These are phyloP conservation scores for Diaporthe amygdali DNA, from an alignment of 2,329 filamentous ascomycete genomes.

Conservation along the genomic window DNA sequence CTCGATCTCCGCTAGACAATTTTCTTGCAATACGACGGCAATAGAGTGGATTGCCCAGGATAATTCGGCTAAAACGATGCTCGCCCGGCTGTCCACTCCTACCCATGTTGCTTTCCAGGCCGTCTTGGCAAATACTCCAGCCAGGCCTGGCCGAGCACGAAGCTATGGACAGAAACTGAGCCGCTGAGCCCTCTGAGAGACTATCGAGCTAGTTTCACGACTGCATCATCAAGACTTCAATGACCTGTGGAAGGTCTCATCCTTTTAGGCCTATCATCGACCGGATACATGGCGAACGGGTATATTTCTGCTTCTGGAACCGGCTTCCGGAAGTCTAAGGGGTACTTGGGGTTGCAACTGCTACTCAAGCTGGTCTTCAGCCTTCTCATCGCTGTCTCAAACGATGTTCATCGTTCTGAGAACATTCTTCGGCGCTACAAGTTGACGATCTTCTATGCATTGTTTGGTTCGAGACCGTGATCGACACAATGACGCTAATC, in stretches of 20 bases:
- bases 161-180: no score
- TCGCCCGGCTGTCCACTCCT: background rate
- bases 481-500: background rate
- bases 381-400: background rate
- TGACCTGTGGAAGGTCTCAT: background rate
- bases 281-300: background rate
- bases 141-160: no score
- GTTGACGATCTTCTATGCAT: background rate
- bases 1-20: no score
- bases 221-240: background rate
- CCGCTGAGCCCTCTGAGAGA: background rate
- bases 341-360: background rate
- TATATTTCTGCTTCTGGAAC: background rate
- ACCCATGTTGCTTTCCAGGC: no score
- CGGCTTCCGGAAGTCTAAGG: background rate
- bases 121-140: background rate
- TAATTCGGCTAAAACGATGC: background rate
- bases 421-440: background rate
- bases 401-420: background rate
- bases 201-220: background rate
- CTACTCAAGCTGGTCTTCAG: background rate
- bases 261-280: background rate
- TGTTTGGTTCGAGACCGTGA: conserved; percentile 12
- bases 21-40: background rate
- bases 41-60: background rate